Evolutionary conservation across 495 filamentous ascomycete species (phyloP).

Genomic region (Hypoxylon fuscum): DNA sequence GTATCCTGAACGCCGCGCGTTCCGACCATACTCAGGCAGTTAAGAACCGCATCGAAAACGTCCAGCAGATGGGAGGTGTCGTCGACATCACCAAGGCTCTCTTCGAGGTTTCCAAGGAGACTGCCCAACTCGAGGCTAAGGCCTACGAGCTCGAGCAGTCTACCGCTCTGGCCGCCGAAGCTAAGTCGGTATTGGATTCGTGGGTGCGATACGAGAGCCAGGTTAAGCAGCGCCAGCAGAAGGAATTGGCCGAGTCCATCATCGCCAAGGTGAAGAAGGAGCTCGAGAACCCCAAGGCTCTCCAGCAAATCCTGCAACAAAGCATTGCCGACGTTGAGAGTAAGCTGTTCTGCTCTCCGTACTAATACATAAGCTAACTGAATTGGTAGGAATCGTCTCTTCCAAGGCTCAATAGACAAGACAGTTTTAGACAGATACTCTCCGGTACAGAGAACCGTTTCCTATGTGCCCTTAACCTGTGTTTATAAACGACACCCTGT

Average conservation of each 20-base stretch:
- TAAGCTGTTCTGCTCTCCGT: slow-evolving; percentile 59
- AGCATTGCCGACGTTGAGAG: slow-evolving; percentile 95
- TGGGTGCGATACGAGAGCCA: slow-evolving; percentile 99
- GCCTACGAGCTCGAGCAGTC: slow-evolving; percentile 96
- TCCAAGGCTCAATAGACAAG: slow-evolving; percentile 63
- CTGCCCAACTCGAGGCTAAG: slow-evolving; percentile 92
- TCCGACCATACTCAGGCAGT: slow-evolving; percentile 95
- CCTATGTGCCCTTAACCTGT: slow-evolving; percentile 52
- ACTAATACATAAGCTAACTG: slow-evolving; percentile 37
- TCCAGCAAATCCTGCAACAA: slow-evolving; percentile 96
- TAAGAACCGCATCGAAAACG: slow-evolving; percentile 89
- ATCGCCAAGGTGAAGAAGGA: slow-evolving; percentile 98
- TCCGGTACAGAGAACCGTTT: slow-evolving; percentile 49
- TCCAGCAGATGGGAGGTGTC: slow-evolving; percentile 90
- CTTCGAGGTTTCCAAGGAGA: slow-evolving; percentile 99
- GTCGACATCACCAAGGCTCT: slow-evolving; percentile 96
- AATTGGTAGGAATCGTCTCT: slow-evolving; percentile 58
- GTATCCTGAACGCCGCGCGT: slow-evolving; percentile 90
- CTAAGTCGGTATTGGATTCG: slow-evolving; percentile 93
- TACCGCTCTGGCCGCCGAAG: slow-evolving; percentile 87
- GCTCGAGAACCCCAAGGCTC: slow-evolving; percentile 93
- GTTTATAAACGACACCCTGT: slow-evolving; percentile 50
- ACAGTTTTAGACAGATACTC: slow-evolving; percentile 48
- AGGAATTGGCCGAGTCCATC: slow-evolving; percentile 88
- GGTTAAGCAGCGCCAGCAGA: slow-evolving; percentile 98